Evolutionary conservation across 169 alveolate genomes (phyloP), one percentile per base, ranked within the genome.

Genomic region (Plasmodium cynomolgi): DNA sequence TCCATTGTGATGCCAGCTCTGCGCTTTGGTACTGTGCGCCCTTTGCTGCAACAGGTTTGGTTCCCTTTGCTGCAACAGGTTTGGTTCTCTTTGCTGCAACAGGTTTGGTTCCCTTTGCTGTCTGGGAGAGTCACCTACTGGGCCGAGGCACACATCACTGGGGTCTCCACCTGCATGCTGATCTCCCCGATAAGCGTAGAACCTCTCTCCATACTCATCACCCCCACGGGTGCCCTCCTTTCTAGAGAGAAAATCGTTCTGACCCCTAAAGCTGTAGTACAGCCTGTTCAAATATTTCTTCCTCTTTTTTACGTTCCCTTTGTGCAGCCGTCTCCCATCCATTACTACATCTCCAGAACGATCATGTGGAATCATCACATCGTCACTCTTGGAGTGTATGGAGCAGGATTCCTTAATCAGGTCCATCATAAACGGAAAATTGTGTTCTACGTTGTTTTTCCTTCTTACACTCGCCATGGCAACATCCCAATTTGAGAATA

Each of bases 201-300:
- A n/a, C 72, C 26, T n/a, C 26, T 79, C 31, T 31, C 20, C 77
- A 11, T n/a, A n/a, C 1, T 74, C 54, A 9, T 26, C 74, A 72
- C 7, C 72, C 81, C 29, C 74, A 77, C 8, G 29, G 15, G 37
- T 26, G 13, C 34, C 72, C n/a, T 23, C 82, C 29, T 90, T 90
- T 81, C 29, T 31, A 2, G 41, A 13, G 26, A 13, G 31, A 74
- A 31, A 34, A 90, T 62, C 83, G 13, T 90, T 81, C 17, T 80
- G 20, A 15, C 34, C 31, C 71, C 83, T 90, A 80, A 81, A 81
- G n/a, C 84, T 90, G 71, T 81, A 81, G 41, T 80, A 90, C 44
- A 90, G 83, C 44, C 75, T 90, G 26, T 72, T 90, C 26, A 90
- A 47, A 81, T 80, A 44, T 41, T 81, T 90, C 79, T 81, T 90